phyloP scores from a whole-genome alignment of 257 asterid species.

The Plectranthus barbatus region DNA sequence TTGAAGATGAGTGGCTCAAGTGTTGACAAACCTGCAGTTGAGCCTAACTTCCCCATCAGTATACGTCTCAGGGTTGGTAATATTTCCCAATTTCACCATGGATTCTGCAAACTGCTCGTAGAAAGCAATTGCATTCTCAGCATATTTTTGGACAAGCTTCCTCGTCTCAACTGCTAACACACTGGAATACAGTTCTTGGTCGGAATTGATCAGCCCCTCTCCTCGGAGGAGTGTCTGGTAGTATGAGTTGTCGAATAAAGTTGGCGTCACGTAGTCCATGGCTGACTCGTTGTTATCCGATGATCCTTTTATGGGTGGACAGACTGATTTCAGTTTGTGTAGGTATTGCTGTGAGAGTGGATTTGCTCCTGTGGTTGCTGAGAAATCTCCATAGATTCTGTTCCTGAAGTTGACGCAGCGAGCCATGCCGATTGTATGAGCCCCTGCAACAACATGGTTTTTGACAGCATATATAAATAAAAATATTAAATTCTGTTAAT shows the following conservation, averaged over 20 bases:
- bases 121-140: slow-evolving; percentile 57
- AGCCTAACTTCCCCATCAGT: slow-evolving; percentile 74
- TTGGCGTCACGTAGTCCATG: slow-evolving; percentile 63
- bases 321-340: slow-evolving; percentile 40
- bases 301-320: slow-evolving; percentile 43
- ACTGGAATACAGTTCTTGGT: slow-evolving; percentile 74
- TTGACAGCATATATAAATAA: no score
- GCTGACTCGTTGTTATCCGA: slow-evolving; percentile 62
- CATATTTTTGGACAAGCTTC: slow-evolving; percentile 56
- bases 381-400: slow-evolving; percentile 68
- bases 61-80: slow-evolving; percentile 54
- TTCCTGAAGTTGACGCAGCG: slow-evolving; percentile 67
- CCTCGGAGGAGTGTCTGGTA: slow-evolving; percentile 55
- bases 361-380: slow-evolving; percentile 31
- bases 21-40: slow-evolving; percentile 80
- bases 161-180: slow-evolving; percentile 49
- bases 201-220: slow-evolving; percentile 68
- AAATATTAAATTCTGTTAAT: no score
- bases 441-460: slow-evolving; percentile 39
- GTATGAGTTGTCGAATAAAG: slow-evolving; percentile 67
- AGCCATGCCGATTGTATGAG: slow-evolving; percentile 93
- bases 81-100: slow-evolving; percentile 84
- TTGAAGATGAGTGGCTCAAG: slow-evolving; percentile 18
- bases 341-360: slow-evolving; percentile 42
- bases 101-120: slow-evolving; percentile 78